Base-by-base conservation (phyloP, 2,329 filamentous ascomycete genomes). In the Penicillium sp. region DNA sequence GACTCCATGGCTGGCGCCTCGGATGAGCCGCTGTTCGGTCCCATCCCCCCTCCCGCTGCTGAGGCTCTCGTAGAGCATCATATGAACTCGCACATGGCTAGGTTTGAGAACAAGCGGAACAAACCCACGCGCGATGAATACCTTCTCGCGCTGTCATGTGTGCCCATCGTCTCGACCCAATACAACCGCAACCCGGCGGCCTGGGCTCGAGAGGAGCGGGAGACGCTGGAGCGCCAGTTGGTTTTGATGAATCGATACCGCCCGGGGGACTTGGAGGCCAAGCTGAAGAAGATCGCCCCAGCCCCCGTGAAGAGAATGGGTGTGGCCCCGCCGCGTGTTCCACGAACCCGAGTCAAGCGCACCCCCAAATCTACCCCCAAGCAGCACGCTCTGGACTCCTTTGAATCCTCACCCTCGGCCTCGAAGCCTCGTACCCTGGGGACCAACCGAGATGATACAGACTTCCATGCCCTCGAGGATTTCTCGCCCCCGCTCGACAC, bases 391-490 rank as follows among this genome's bases (percentile, higher is more conserved):
- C 63, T 65, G 40, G 70, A 73, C 46, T 64, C 64, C 16, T 74
- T 73, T 65, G 68, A 75, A 60, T 48, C 64, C 49, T 54, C 58
- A 50, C 56, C 60, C 57, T 57, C 70, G 54, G 62, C 58, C 61
- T 71, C 59, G 70, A 84, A 63, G 72, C 76, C 42, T 44, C 74
- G 74, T 55, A 63, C 65, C 40, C 67, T 74, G 53, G 74, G 82
- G 18, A 83, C 84, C 24, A 91, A 86, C 62, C 81, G 89, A 30
- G 90, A 94, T 69, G 90, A 95, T 68, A 90, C 88, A 67, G 87
- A 95, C 69, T 95, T 89, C 71, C 77, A 80, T 41, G 77, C 83
- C 3, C 78, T 95, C 28, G 80, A 81, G 5, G 84, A 96, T 69
- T 89, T 81, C 68, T 90, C 85, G 46, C 90, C 90, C 40, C 84